A percentile compares a stretch with the other conserved stretches of the same genome.
Evolutionary conservation across 345 rosid genomes (phyloP).

Genomic region (Eucalyptus cladocalyx): DNA sequence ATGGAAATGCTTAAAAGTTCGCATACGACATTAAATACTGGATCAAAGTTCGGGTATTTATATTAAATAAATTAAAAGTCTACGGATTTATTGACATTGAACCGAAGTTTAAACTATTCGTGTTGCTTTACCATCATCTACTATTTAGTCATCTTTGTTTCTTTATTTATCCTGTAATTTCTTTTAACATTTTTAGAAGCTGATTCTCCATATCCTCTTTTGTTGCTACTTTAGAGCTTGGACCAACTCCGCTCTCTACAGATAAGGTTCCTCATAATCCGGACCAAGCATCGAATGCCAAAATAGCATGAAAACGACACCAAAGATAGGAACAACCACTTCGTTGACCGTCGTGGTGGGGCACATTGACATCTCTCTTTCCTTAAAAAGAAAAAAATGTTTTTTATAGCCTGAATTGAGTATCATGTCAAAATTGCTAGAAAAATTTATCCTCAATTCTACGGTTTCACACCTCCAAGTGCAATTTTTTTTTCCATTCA

Average conservation of each 20-base stretch:
- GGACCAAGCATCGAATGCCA: not conserved
- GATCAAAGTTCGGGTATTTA: rapidly evolving
- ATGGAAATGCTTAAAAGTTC: not conserved
- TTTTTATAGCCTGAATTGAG: not conserved
- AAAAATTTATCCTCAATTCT: not conserved
- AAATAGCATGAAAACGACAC: not conserved
- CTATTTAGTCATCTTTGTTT: not conserved
- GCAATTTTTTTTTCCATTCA: not conserved
- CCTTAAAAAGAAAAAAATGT: not conserved
- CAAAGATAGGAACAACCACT: not conserved
- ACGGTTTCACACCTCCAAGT: not conserved
- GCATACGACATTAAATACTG: too few relatives aligned
- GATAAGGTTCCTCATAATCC: not conserved
- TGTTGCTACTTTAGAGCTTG: not conserved
- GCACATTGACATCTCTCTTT: not conserved
- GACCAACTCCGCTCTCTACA: not conserved
- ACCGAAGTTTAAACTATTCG: rapidly evolving
- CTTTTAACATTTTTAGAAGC: not conserved
- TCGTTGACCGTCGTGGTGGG: not conserved
- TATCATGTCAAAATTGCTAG: not conserved
- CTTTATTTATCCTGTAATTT: not conserved
- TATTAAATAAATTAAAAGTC: not conserved
- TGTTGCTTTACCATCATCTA: rapidly evolving
- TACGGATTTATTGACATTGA: rapidly evolving
- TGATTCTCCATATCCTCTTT: not conserved